Evolutionary conservation across 306 rosid genomes (phyloP), one percentile per base, ranked within the genome.

Genomic region (Vicia faba): DNA sequence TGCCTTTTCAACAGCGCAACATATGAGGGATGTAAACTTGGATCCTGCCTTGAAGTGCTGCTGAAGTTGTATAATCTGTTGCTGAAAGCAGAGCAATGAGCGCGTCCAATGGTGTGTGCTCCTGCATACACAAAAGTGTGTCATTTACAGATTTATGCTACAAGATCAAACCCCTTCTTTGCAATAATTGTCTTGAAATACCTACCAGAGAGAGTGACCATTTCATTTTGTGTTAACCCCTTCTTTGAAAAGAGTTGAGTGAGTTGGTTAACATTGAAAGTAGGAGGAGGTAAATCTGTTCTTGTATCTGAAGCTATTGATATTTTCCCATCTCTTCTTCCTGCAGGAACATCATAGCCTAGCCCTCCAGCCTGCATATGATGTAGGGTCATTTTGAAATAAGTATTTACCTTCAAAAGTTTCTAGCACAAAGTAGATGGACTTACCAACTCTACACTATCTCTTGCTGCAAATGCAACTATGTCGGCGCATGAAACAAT

Each of bases 391-490:
- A 67, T 46, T 66, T 77, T 51, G 66, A 48, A 31, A 8, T 13
- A 38, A 9, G 4, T 1, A 35, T 11, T 29, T 64, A 20, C 35
- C 23, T 19, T 50, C 14, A 65, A 35, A 43, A 46, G 67, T 68
- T 56, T 77, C 67, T 49, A n/a, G 48, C 66, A 18, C 11, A 61
- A 39, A 61, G 20, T 53, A 54, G 70, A 14, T 0, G 45, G 11
- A 73, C 89, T 89, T 80, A 85, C 96, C 0, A 87, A 31, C 59
- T 78, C 84, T 48, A 87, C 53, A 72, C 86, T 85, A 35, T 83
- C 96, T 79, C 96, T 87, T 44, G 95, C 96, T 68, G 95, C 95
- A 78, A 87, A 83, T 14, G 96, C 89, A 53, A 87, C 11, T 51
- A 85, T 80, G 77, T 89, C 96, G 66, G 93, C 89, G 35, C 95